These are phyloP conservation scores for Fusarium dimerum DNA, from an alignment of 2,329 filamentous ascomycete species.

Conservation along the genomic window DNA sequence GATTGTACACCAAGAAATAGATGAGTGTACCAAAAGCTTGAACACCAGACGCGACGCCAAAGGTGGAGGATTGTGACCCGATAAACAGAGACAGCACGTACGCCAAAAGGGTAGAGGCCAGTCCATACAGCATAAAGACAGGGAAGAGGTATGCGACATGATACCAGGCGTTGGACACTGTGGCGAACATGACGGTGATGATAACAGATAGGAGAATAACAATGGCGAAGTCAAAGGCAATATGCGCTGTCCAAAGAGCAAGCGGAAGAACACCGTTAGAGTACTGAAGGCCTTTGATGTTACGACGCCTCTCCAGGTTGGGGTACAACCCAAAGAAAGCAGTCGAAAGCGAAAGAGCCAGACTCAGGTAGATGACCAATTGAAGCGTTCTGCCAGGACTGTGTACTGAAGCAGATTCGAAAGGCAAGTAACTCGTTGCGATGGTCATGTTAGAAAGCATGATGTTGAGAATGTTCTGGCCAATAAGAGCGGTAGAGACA, in stretches of 20 bases:
- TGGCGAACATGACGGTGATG: conserved; percentile 65
- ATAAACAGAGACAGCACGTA: conserved; percentile 67
- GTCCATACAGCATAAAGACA: conserved; percentile 78
- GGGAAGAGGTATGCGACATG: too few species aligned
- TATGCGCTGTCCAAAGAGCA: conserved; percentile 80
- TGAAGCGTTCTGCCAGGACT: too few species aligned
- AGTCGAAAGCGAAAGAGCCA: conserved; percentile 66
- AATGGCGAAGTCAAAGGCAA: conserved; percentile 73
- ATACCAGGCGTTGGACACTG: too few species aligned
- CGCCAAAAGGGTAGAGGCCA: conserved; percentile 68
- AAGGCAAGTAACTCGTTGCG: too few species aligned
- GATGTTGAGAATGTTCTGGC: too few species aligned
- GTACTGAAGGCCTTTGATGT: conserved; percentile 79
- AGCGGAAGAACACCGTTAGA: conserved; percentile 79
- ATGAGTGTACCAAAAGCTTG: not conserved
- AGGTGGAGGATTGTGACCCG: too few species aligned
- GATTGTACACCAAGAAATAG: too few species aligned
- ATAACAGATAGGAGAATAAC: conserved; percentile 64
- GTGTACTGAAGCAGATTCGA: too few species aligned
- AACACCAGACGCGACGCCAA: conserved; percentile 15
- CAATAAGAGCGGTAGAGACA: too few species aligned
- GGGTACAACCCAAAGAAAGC: conserved; percentile 73
- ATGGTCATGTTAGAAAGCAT: too few species aligned
- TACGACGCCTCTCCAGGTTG: conserved; percentile 79
- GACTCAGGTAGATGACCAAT: too few species aligned